Evolutionary conservation across 106 monocot genomes (phyloP).

Genomic region (Allium cepa): DNA sequence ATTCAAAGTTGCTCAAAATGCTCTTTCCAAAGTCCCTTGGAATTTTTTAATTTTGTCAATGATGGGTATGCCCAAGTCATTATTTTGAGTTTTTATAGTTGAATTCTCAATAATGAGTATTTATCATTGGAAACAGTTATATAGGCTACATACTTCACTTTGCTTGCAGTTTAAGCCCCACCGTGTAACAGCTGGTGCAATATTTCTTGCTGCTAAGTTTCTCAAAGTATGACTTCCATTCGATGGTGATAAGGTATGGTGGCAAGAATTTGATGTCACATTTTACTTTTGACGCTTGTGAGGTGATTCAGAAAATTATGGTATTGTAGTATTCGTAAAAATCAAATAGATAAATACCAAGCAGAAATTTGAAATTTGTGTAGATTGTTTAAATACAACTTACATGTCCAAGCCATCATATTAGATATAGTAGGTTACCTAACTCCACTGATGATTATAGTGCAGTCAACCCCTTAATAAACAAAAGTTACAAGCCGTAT

Average conservation of each 20-base stretch:
- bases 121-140: constrained; percentile 27
- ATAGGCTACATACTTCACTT: constrained; percentile 91
- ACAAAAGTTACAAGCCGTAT: too few relatives aligned
- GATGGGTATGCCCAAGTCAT: constrained; percentile 72
- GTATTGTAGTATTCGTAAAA: too few relatives aligned
- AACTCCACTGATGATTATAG: too few relatives aligned
- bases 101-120: constrained; percentile 7
- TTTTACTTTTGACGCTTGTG: too few relatives aligned
- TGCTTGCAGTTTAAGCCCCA: constrained; percentile 98
- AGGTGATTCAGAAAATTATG: too few relatives aligned
- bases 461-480: too few relatives aligned
- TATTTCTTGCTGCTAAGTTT: constrained; percentile 97
- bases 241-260: constrained; percentile 95
- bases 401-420: too few relatives aligned
- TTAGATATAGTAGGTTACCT: too few relatives aligned
- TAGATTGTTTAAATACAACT: too few relatives aligned
- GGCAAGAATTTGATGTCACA: constrained; percentile 50
- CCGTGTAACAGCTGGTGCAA: constrained; percentile 94
- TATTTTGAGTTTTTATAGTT: constrained; percentile 7
- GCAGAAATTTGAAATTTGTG: too few relatives aligned
- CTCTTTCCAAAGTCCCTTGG: constrained; percentile 98
- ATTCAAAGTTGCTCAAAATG: constrained; percentile 92
- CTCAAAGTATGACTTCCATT: constrained; percentile 91
- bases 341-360: too few relatives aligned
- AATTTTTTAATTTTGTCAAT: constrained; percentile 99